Evolutionary conservation across 495 filamentous ascomycete species (phyloP), one percentile per base, ranked within the genome.

Genomic region (Tetracladium marchalianum): DNA sequence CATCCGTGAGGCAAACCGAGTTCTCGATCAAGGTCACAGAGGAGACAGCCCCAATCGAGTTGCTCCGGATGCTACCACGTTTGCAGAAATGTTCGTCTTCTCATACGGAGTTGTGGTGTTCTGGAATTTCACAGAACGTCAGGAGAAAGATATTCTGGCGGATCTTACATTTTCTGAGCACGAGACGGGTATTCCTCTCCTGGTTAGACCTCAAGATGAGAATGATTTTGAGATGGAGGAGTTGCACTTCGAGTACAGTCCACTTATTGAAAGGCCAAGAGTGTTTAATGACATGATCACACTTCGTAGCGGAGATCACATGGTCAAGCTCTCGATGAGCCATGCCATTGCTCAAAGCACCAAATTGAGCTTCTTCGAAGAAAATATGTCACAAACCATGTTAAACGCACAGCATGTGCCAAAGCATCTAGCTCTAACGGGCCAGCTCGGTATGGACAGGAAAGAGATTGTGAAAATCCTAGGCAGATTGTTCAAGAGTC

Each of bases 271-370:
- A 35, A 76, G 88, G 18, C 93, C 92, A 7, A 73, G 92, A 46
- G 84, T 99, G 46, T 99, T 87, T 65, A 95, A 99, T 62, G 92
- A 99, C 61, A 97, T 99, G 93, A 97, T 99, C 60, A 99, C 92
- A 0, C 70, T 99, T 11, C 75, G 89, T 27, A 66, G 67, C 42
- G 85, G 87, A 12, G 92, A 99, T 66, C 93, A 97, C 69, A 97
- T 97, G 92, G 92, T 97, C 59, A 96, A 96, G 65, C 72, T 99
- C 4, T 85, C 89, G 11, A 99, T 99, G 67, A 87, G 82, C 54
- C 93, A 99, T 60, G 93, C 89, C 38, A 95, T 99, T 51, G 87
- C 89, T 4, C 92, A 99, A 64, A 95, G 89, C 63, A 99, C 92
- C 7, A 97, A 96, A 61, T 73, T 99, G 35, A 89, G 82, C 56